A percentile compares a stretch with the other conserved stretches of the same genome.
phyloP scores from a whole-genome alignment of 1,284 basidiomycete genomes.

The Ganoderma boninense region DNA sequence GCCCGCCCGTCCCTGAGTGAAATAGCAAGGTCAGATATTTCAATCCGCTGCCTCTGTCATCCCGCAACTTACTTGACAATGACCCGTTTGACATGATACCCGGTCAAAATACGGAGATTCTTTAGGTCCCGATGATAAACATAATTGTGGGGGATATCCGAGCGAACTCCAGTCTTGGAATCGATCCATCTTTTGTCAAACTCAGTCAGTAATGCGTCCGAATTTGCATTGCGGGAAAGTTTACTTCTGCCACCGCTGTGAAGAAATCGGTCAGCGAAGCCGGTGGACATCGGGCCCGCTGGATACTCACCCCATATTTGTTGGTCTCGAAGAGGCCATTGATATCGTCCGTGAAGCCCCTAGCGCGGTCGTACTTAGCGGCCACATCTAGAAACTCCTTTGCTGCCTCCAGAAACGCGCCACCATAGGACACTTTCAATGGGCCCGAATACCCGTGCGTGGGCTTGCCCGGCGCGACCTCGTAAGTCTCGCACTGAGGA shows the following conservation, averaged over 20 bases:
- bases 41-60: too few species aligned
- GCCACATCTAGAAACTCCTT: conserved; percentile 57
- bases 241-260: conserved; percentile 32
- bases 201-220: neutral
- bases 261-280: neutral
- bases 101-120: conserved; percentile 35
- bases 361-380: conserved; percentile 49
- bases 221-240: conserved; percentile 2
- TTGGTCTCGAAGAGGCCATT: conserved; percentile 39
- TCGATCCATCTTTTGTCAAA: conserved; percentile 54
- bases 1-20: conserved; percentile 55
- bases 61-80: conserved; percentile 32
- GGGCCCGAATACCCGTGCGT: conserved; percentile 64
- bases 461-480: conserved; percentile 40
- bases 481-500: conserved; percentile 59
- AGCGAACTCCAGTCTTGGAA: conserved; percentile 57
- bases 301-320: conserved; percentile 38
- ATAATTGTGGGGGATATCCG: conserved; percentile 62
- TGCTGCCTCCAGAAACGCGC: conserved; percentile 46
- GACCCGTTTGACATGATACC: conserved; percentile 39
- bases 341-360: conserved; percentile 32
- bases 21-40: neutral
- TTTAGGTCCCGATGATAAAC: conserved; percentile 55
- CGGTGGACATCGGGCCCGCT: neutral
- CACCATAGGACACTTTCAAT: conserved; percentile 56